A percentile compares a stretch with the other conserved stretches of the same genome.
Evolutionary conservation across 441 rosid species (phyloP).

Genomic region (Adansonia madagascariensis): DNA sequence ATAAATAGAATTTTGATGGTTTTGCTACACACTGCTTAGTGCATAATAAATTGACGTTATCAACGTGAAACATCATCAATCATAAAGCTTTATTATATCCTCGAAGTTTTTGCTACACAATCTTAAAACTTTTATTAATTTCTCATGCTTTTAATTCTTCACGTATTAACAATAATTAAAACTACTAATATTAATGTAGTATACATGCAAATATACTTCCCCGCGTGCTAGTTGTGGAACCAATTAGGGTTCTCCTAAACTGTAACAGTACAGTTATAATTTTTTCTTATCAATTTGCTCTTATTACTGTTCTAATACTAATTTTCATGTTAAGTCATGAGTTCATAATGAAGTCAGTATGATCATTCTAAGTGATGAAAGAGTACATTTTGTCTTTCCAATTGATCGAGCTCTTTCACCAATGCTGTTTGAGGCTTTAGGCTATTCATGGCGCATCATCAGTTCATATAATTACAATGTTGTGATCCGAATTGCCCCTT

Average conservation of each 20-base stretch:
- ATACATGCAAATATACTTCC: too few relatives aligned
- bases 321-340: slow-evolving; percentile 10
- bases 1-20: too few relatives aligned
- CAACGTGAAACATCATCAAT: too few relatives aligned
- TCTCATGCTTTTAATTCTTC: too few relatives aligned
- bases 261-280: not conserved
- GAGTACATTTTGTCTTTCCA: not conserved
- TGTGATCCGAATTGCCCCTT: not conserved
- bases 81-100: too few relatives aligned
- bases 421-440: not conserved
- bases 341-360: not conserved
- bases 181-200: too few relatives aligned
- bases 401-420: slow-evolving; percentile 5
- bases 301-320: not conserved
- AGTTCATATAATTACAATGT: not conserved
- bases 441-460: not conserved
- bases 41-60: too few relatives aligned
- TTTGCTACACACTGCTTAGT: too few relatives aligned
- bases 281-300: not conserved
- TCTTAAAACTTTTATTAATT: too few relatives aligned
- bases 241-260: not conserved
- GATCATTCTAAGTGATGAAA: not conserved
- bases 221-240: too few relatives aligned
- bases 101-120: too few relatives aligned
- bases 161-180: too few relatives aligned